Conservation (phyloP, 768 basidiomycete genomes). For the Crucibulum laeve region DNA sequence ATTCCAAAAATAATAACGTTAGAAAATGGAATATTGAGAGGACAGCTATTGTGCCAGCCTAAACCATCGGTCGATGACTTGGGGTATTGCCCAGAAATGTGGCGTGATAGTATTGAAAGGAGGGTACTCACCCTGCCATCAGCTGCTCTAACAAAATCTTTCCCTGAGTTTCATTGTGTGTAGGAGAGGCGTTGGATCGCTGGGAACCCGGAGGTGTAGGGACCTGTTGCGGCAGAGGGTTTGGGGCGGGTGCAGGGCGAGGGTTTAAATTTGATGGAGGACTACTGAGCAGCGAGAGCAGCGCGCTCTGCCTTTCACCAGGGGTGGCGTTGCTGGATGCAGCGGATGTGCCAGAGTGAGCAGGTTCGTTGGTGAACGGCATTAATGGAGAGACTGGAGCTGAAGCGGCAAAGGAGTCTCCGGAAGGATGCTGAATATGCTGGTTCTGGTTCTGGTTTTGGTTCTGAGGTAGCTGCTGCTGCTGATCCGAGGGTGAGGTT, state of each 20-base stretch:
- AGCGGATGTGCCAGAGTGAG: conserved; percentile 36
- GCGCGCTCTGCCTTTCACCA: conserved; percentile 69
- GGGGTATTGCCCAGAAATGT: no score
- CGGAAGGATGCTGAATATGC: conserved; percentile 15
- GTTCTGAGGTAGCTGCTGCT: conserved; percentile 5
- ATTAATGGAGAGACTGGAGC: conserved; percentile 34
- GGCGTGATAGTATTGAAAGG: no score
- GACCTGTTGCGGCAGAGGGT: conserved; percentile 49
- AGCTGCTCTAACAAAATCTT: conserved; percentile 77
- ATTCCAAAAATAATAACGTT: conserved; percentile 13
- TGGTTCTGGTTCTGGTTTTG: conserved; percentile 18
- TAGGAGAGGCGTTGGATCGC: conserved; percentile 51
- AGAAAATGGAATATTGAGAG: conserved; percentile 5
- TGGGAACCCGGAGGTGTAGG: conserved; percentile 66
- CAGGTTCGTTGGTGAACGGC: conserved; percentile 42
- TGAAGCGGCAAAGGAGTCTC: conserved; percentile 26
- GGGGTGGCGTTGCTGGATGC: conserved; percentile 31
- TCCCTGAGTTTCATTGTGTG: conserved; percentile 62
- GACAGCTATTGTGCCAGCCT: not conserved
- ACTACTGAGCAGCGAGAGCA: conserved; percentile 65
- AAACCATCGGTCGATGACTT: conserved; percentile 3
- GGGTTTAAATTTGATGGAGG: conserved; percentile 28
- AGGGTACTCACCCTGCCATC: conserved; percentile 66
- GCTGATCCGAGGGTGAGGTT: conserved; percentile 32
- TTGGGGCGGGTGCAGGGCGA: conserved; percentile 19